These are phyloP conservation scores for Mycena leptocephala DNA, from an alignment of 768 basidiomycete species.

Conservation along the genomic window DNA sequence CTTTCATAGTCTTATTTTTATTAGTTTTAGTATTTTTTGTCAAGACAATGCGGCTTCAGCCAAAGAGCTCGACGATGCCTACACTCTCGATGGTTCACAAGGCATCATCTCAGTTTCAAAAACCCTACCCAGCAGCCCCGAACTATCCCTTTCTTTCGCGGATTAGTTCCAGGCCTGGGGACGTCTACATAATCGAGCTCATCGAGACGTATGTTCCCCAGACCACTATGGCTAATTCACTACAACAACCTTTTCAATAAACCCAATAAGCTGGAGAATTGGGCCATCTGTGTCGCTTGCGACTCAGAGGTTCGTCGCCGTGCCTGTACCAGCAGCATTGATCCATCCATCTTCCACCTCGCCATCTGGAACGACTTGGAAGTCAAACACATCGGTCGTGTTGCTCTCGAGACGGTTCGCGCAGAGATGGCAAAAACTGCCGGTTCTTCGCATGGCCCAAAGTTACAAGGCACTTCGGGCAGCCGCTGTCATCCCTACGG, in stretches of 20 bases:
- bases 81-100: background rate
- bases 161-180: conserved; percentile 44
- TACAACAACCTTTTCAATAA: conserved; percentile 24
- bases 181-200: conserved; percentile 27
- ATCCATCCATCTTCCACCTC: conserved; percentile 15
- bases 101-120: conserved; percentile 21
- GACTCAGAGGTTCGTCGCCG: conserved; percentile 32
- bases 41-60: no score
- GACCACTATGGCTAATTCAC: conserved; percentile 31
- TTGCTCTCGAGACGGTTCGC: background rate
- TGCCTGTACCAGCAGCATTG: background rate
- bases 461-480: background rate
- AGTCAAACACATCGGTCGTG: background rate
- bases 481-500: background rate
- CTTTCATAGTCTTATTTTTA: no score
- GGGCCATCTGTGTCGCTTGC: conserved; percentile 33
- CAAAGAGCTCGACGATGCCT: background rate
- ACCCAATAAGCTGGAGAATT: conserved; percentile 18
- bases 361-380: conserved; percentile 32
- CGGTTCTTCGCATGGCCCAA: no score
- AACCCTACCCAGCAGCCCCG: conserved; percentile 8
- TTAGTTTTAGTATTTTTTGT: no score
- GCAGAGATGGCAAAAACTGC: background rate
- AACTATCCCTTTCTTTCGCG: conserved; percentile 34
- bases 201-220: conserved; percentile 26